Base-by-base conservation (phyloP, 345 rosid genomes). In the Populus davidiana region DNA sequence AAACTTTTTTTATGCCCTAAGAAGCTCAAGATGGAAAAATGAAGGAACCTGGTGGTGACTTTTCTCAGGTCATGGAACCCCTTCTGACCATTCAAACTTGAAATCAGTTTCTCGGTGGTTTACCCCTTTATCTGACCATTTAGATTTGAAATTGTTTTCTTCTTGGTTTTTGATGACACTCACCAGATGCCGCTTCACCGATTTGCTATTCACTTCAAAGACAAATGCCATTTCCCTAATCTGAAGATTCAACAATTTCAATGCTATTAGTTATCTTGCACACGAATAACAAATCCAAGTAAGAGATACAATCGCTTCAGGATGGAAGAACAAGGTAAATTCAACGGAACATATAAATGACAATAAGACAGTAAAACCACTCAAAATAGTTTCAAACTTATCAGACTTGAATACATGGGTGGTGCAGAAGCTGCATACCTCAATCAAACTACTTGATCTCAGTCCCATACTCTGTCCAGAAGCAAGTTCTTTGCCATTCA, bases 401-500 rank as follows among this genome's bases (percentile, higher is more conserved):
- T 41, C 47, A 10, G 47, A 41, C 29, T 21, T 79, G 36, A n/a
- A 69, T 44, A 21, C 23, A 59, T 69, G 67, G 25, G 50, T 33
- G 54, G 31, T 16, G 18, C 14, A 41, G 44, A 75, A 66, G 70
- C 9, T 29, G 64, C 71, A 56, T 85, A 93, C 93, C 85, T 93
- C 86, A 36, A 93, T 87, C 86, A 90, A 91, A 76, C 87, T 81
- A 78, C 83, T 85, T 70, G 89, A 82, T 27, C 73, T 68, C 43
- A 93, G 93, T 33, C 54, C 35, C 62, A 54, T 63, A 25, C 39
- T 74, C 83, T 84, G 86, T 75, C 90, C 89, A 12, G 75, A 74
- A 47, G 69, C 43, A 75, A 93, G 74, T 86, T 83, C 91, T 84
- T 81, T 81, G 54, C 94, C 93, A 78, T 93, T 86, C 77, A 91